Evolutionary conservation across 495 filamentous ascomycete species (phyloP), one percentile per base, ranked within the genome.

Genomic region (Daldinia bambusicola): DNA sequence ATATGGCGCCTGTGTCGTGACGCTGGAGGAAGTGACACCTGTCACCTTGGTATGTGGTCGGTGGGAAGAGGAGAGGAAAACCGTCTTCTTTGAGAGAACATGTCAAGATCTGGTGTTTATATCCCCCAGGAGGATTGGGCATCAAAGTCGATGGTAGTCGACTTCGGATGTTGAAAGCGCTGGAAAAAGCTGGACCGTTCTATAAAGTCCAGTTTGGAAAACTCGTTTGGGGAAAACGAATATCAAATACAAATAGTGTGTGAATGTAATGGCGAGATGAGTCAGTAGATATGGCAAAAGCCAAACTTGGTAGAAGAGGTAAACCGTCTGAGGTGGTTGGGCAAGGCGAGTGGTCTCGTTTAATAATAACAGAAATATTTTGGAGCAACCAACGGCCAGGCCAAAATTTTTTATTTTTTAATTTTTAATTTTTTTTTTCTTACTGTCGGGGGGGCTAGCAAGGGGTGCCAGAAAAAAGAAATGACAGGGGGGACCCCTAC

Each of bases 31-130:
- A 77, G 81, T 80, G 81, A 84, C 76, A 71, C 81, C 80, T 71
- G 82, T 85, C 83, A 85, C 83, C 83, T 84, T 80, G 83, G 81
- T 81, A 81, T 84, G 82, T 83, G 82, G 79, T 84, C 83, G 83
- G 83, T 82, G 76, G 82, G 81, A 82, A 84, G 82, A 82, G 78
- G 80, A 73, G 79, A 83, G 75, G 78, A 80, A 77, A 77, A 76
- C 75, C 78, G 76, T 81, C 79, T 79, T 81, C 76, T 80, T 81
- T 75, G 78, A 79, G 79, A 79, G 74, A 82, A 84, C 83, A 85
- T 84, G 81, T 82, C 81, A 81, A 77, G 75, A 70, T 71, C 55
- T 77, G 76, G 74, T 75, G 67, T 74, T 76, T 76, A 77, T 77
- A 78, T 76, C 69, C 77, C 78, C 76, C 70, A 53, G 71, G 71